These are phyloP conservation scores for Phytophthora boehmeriae DNA, from an alignment of 352 stramenopile genomes.

Conservation along the genomic window DNA sequence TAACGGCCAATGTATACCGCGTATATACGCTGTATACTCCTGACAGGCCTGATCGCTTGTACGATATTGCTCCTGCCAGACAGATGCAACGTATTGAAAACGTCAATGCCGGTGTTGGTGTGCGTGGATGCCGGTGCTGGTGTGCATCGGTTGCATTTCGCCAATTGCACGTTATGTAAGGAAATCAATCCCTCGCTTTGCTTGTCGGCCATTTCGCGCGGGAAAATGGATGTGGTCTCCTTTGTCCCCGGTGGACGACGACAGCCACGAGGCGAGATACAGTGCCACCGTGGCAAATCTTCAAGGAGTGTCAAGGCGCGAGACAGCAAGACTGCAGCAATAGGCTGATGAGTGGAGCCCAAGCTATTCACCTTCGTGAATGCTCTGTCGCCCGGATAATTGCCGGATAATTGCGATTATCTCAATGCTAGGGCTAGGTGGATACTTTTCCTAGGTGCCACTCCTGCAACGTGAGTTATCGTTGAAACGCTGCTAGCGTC, in stretches of 20 bases:
- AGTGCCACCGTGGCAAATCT: conserved; percentile 18
- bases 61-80: too few relatives aligned
- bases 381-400: conserved; percentile 21
- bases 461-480: too few relatives aligned
- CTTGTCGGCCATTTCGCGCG: background rate
- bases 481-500: too few relatives aligned
- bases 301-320: conserved; percentile 15
- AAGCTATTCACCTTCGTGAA: too few relatives aligned
- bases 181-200: background rate
- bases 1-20: conserved; percentile 1
- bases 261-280: conserved; percentile 10
- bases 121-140: too few relatives aligned
- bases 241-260: conserved; percentile 18
- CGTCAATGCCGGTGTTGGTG: too few relatives aligned
- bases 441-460: too few relatives aligned
- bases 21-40: too few relatives aligned
- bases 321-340: background rate
- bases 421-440: too few relatives aligned
- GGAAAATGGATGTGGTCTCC: background rate
- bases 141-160: background rate
- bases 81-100: background rate
- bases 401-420: too few relatives aligned
- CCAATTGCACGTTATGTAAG: background rate
- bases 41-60: too few relatives aligned
- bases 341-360: background rate